Percentiles rank a stretch among this genome's conserved stretches.
These are phyloP conservation scores for Edaphochlamys debaryana DNA, from an alignment of 139 green algal species.

Conservation along the genomic window DNA sequence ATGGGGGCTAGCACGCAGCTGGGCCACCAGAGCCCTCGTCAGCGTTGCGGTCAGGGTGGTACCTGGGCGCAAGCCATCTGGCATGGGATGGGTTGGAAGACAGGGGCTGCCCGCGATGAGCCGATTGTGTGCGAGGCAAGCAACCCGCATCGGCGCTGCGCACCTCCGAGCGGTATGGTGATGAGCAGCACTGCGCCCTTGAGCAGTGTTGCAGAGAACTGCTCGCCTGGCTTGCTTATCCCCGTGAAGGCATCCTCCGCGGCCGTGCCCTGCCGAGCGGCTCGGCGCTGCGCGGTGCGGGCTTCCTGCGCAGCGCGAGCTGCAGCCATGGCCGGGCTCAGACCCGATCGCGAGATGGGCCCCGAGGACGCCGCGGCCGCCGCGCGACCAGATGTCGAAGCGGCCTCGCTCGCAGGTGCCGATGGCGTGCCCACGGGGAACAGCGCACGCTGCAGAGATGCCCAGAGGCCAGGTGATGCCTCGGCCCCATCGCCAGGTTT, in stretches of 20 bases:
- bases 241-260: not conserved
- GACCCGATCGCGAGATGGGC: not conserved
- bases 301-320: not conserved
- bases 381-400: not conserved
- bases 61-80: no score
- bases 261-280: not conserved
- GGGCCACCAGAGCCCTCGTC: no score
- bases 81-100: no score
- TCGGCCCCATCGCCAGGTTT: no score
- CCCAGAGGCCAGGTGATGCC: not conserved
- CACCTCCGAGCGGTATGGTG: conserved; percentile 17
- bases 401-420: not conserved
- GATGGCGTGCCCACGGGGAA: conserved; percentile 2
- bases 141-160: no score
- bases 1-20: no score
- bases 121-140: no score
- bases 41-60: no score
- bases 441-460: not conserved
- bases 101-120: no score
- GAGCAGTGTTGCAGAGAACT: conserved; percentile 23
- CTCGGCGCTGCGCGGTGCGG: not conserved
- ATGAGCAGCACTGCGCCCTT: conserved; percentile 35
- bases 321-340: not conserved
- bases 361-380: not conserved
- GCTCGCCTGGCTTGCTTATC: conserved; percentile 4